A percentile compares a stretch with the other conserved stretches of the same genome.
Conservation (phyloP, 495 filamentous ascomycete genomes). For the Friedmanniomyces endolithicus region DNA sequence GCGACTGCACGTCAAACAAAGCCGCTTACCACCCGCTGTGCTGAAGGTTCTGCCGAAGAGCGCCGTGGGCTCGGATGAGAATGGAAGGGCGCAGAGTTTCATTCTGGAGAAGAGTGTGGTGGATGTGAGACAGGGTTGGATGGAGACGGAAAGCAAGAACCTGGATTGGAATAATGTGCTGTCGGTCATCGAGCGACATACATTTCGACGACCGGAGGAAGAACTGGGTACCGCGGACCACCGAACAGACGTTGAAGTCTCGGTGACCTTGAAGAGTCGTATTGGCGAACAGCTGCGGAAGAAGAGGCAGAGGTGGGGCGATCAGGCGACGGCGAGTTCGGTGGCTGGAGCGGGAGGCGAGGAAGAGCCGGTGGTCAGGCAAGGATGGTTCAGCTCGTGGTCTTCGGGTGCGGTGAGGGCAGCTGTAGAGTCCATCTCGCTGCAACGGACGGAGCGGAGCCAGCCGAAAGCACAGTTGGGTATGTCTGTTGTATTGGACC, state of each 20-base stretch:
- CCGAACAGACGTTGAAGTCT: constrained; percentile 72
- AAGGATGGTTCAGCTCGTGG: constrained; percentile 57
- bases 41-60: constrained; percentile 71
- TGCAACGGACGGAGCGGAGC: constrained; percentile 70
- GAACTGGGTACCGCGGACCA: constrained; percentile 23
- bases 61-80: constrained; percentile 45
- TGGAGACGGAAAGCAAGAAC: constrained; percentile 34
- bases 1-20: constrained; percentile 86
- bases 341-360: constrained; percentile 32
- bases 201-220: constrained; percentile 45
- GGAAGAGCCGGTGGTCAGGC: constrained; percentile 41
- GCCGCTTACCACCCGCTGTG: constrained; percentile 71
- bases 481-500: constrained; percentile 86
- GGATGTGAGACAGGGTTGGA: constrained; percentile 76
- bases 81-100: constrained; percentile 64
- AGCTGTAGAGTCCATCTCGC: constrained; percentile 79
- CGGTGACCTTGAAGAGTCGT: constrained; percentile 71
- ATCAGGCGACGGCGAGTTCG: constrained; percentile 24
- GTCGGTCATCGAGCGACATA: constrained; percentile 80
- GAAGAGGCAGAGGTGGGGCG: constrained; percentile 42
- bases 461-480: constrained; percentile 82
- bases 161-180: constrained; percentile 67
- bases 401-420: constrained; percentile 71
- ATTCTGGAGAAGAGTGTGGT: constrained; percentile 87
- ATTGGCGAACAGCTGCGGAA: constrained; percentile 55